Conservation (phyloP, 1,139 yeast genomes). For the Saccharomyces hybrid region DNA sequence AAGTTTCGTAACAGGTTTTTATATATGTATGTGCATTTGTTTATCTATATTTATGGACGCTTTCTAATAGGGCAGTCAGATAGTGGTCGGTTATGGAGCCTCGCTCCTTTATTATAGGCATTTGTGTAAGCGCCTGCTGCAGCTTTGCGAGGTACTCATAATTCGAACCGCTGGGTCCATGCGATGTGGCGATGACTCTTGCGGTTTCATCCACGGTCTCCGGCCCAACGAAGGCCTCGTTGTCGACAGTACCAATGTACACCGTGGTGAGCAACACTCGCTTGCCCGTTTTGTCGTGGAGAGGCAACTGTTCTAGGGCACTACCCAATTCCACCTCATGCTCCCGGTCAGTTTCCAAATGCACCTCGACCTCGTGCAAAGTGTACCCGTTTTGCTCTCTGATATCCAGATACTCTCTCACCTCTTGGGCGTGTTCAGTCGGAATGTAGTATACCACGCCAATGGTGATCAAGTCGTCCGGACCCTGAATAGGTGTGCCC, state of each 20-base stretch:
- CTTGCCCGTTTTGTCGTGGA: slow-evolving; percentile 34
- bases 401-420: slow-evolving; percentile 60
- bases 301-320: slow-evolving; percentile 28
- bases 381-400: slow-evolving; percentile 89
- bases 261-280: slow-evolving; percentile 50
- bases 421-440: slow-evolving; percentile 52
- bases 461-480: slow-evolving; percentile 53
- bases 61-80: slow-evolving; percentile 15
- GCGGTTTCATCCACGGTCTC: slow-evolving; percentile 58
- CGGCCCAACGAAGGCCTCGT: slow-evolving; percentile 79
- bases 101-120: background rate
- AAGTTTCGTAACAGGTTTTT: background rate
- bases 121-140: background rate
- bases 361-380: slow-evolving; percentile 60
- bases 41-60: slow-evolving; percentile 17
- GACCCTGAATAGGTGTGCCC: slow-evolving; percentile 20
- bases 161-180: slow-evolving; percentile 81
- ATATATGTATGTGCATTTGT: background rate
- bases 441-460: slow-evolving; percentile 81
- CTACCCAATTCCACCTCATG: slow-evolving; percentile 21
- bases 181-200: slow-evolving; percentile 42
- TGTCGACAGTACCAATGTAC: slow-evolving; percentile 76
- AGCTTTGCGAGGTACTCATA: slow-evolving; percentile 48
- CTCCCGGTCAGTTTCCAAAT: slow-evolving; percentile 33
- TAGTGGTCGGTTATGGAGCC: slow-evolving; percentile 12